phyloP scores from a whole-genome alignment of 192 early-diverging fungal genomes.

The Haplosporangium gracile region DNA sequence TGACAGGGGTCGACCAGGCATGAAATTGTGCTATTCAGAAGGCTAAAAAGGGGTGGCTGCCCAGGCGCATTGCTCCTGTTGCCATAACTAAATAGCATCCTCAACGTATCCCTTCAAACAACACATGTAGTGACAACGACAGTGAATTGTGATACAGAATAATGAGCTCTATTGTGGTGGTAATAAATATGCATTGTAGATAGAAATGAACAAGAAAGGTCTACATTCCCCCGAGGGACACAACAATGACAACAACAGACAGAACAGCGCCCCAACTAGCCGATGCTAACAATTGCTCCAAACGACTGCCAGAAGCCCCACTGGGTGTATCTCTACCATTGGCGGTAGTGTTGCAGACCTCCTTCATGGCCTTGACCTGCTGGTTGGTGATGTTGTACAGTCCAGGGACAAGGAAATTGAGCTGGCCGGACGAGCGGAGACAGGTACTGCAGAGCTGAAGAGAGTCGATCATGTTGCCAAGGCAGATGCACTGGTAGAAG shows the following conservation, averaged over 20 bases:
- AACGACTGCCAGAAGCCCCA: neutral
- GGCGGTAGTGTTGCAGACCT: constrained; percentile 28
- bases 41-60: neutral
- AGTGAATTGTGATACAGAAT: neutral
- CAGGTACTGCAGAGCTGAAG: constrained; percentile 41
- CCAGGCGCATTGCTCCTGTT: neutral
- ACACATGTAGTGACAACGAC: neutral
- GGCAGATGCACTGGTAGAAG: constrained; percentile 45
- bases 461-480: constrained; percentile 6
- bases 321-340: constrained; percentile 27
- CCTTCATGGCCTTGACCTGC: constrained; percentile 25
- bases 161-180: neutral
- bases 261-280: constrained; percentile 15
- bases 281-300: constrained; percentile 11
- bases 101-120: neutral
- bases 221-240: neutral
- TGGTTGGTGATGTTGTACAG: constrained; percentile 44
- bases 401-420: constrained; percentile 2
- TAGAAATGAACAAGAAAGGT: neutral
- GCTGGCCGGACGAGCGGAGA: constrained; percentile 36
- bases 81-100: no score
- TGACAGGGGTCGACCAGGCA: no score
- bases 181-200: neutral
- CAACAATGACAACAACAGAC: neutral
- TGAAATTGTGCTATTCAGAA: no score